These are phyloP conservation scores for Xylaria sp. DNA, from an alignment of 2,329 filamentous ascomycete species.

Conservation along the genomic window DNA sequence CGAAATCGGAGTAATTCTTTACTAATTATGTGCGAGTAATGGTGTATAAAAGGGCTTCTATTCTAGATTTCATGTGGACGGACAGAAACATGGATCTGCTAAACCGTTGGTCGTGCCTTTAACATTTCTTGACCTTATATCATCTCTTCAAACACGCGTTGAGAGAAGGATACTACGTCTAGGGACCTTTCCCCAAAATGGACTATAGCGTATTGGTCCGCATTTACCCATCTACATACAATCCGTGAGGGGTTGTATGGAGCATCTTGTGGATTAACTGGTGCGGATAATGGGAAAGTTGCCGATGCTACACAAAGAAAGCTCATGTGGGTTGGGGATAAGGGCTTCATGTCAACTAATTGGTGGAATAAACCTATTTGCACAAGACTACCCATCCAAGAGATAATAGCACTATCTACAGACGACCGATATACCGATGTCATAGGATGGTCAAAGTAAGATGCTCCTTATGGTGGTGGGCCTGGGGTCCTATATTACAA, in stretches of 20 bases:
- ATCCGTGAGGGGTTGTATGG: conserved; percentile 24
- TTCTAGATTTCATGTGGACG: neutral
- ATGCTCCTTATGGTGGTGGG: neutral
- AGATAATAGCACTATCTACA: neutral
- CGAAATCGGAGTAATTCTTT: neutral
- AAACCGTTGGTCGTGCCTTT: neutral
- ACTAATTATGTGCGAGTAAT: neutral
- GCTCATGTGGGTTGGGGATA: conserved; percentile 27
- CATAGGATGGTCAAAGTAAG: neutral
- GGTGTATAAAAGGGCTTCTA: neutral
- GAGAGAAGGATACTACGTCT: neutral
- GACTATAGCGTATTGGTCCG: neutral
- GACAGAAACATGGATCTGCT: neutral
- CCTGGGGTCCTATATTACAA: neutral
- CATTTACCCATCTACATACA: conserved; percentile 9
- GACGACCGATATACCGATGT: neutral
- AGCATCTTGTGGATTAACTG: conserved; percentile 22
- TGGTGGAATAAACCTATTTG: conserved; percentile 37
- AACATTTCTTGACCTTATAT: conserved; percentile 1
- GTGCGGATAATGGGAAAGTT: conserved; percentile 24
- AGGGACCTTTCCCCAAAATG: neutral
- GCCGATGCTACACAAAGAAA: conserved; percentile 13
- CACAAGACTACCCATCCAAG: conserved; percentile 5
- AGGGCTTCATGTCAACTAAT: conserved; percentile 33
- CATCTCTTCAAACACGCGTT: neutral